Base-by-base conservation (phyloP, 768 basidiomycete species). In the Exsudoporus frostii region DNA sequence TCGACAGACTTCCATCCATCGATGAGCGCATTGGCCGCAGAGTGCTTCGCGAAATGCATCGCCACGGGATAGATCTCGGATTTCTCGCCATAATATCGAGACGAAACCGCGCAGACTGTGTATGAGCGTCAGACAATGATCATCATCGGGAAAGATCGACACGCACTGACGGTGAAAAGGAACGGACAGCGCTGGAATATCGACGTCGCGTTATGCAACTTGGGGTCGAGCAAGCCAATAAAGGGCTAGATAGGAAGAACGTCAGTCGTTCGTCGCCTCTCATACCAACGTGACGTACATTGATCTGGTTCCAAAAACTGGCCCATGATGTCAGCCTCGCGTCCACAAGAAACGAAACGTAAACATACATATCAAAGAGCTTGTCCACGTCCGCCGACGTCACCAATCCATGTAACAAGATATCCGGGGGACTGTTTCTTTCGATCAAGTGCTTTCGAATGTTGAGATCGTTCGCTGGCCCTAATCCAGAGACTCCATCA, bases 161-260 rank as follows among this genome's bases (percentile, higher is more conserved):
- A 83, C 82, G 74, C 52, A 88, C 88, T 79, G 54, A 92, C 90
- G 42, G 92, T 95, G 68, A 93, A 92, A 32, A 96, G 75, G 75
- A 94, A 96, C 0, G 93, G 92, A 61, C 89, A 91, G 48, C 93
- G 78, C 19, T 88, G 81, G 60, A 90, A 92, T 10, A 88, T 90
- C 4, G 82, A 79, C 7, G 84, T 81, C 10, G 90, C 84, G 0
- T 87, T 92, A 64, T 95, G 93, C 15, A 95, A 74, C 7, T 82
- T 83, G 10, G 85, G 85, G 67, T 94, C 92, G 11, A 96, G 76
- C 22, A 94, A 70, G 3, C 88, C 88, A 17, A 94, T 78, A 58
- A 84, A 84, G 1, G 84, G 81, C 81, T 67, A 33, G 41, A 55
- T 15, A 42, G 40, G 25, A 46, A 34, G 15, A 20, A n/a, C n/a